Conservation (phyloP, 768 basidiomycete genomes). For the Mycena galopus region DNA sequence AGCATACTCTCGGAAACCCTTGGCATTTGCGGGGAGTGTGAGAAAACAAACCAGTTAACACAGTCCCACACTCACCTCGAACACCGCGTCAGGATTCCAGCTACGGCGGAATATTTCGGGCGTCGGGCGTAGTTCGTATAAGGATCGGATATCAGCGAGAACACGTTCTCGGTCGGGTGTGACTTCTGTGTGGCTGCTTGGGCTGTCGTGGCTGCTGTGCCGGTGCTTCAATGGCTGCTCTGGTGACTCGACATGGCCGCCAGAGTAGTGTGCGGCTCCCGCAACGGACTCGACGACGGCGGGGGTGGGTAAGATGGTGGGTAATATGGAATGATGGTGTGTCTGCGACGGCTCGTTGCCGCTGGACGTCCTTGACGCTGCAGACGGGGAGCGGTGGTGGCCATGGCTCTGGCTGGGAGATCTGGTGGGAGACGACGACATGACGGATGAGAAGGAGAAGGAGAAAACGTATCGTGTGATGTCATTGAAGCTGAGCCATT, state of each 20-base stretch:
- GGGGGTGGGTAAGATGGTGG: constrained; percentile 60
- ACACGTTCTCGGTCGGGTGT: constrained; percentile 61
- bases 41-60: neutral
- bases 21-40: constrained; percentile 54
- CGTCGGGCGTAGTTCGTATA: constrained; percentile 69
- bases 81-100: constrained; percentile 67
- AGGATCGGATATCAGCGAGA: constrained; percentile 68
- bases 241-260: constrained; percentile 55
- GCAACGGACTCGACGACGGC: constrained; percentile 70
- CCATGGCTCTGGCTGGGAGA: neutral
- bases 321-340: constrained; percentile 60
- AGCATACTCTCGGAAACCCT: constrained; percentile 64
- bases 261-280: constrained; percentile 74
- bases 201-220: constrained; percentile 51
- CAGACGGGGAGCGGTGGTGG: constrained; percentile 41
- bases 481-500: no score
- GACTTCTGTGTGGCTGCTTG: constrained; percentile 51
- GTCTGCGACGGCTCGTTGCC: constrained; percentile 55
- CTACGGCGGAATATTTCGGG: constrained; percentile 64
- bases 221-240: constrained; percentile 53
- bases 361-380: constrained; percentile 51
- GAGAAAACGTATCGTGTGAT: no score
- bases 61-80: constrained; percentile 57
- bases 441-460: neutral
- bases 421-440: neutral